These are phyloP conservation scores for Hyparrhenia diplandra DNA, from an alignment of 176 grass and related monocot genomes.

Conservation along the genomic window DNA sequence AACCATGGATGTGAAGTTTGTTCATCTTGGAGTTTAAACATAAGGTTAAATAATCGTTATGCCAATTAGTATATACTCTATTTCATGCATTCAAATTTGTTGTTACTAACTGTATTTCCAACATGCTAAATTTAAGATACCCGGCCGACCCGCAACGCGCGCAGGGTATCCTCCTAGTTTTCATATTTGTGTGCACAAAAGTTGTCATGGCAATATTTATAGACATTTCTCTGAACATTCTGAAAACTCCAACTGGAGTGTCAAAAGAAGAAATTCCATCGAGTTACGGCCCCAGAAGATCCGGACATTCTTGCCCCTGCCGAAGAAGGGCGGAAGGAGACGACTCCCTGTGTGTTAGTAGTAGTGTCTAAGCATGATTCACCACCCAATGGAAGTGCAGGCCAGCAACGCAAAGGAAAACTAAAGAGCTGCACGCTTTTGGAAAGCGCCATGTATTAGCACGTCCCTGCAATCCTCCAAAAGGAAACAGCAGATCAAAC, in stretches of 20 bases:
- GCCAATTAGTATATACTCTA: too few relatives aligned
- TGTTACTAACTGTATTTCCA: too few relatives aligned
- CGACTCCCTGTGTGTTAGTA: neutral
- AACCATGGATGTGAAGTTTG: too few relatives aligned
- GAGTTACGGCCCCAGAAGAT: slow-evolving; percentile 5
- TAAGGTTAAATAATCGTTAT: too few relatives aligned
- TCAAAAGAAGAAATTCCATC: neutral
- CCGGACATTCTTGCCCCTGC: neutral
- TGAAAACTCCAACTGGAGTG: neutral
- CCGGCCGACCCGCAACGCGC: too few relatives aligned
- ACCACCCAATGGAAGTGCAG: slow-evolving; percentile 24
- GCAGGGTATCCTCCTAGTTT: too few relatives aligned
- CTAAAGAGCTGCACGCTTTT: slow-evolving; percentile 14
- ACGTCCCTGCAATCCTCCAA: slow-evolving; percentile 3
- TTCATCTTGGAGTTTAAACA: too few relatives aligned
- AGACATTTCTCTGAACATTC: neutral
- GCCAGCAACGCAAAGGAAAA: slow-evolving; percentile 25
- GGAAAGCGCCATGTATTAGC: slow-evolving; percentile 25
- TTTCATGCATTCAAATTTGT: too few relatives aligned
- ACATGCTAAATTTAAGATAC: too few relatives aligned
- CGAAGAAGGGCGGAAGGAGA: slow-evolving; percentile 10
- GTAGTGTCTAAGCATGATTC: slow-evolving; percentile 7
- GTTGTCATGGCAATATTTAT: neutral
- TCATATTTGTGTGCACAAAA: neutral
- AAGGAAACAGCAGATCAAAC: slow-evolving; percentile 27